Base-by-base conservation (phyloP, 257 asterid species). In the Paraleonurus japonicus region DNA sequence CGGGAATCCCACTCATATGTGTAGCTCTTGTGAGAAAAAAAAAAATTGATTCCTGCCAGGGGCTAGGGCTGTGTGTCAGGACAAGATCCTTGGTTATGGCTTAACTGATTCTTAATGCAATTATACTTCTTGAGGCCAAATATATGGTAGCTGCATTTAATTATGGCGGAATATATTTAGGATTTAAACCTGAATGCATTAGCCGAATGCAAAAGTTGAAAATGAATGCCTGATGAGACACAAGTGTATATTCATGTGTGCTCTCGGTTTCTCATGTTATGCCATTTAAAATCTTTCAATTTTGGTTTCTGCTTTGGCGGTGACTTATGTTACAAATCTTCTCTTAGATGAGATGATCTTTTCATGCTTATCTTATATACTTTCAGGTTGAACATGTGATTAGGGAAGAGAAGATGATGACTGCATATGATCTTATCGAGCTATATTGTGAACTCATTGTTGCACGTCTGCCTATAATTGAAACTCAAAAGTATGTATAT, bases 361-460 rank as follows among this genome's bases (percentile, higher is more conserved):
- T 64, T 24, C 73, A 68, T 80, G 15, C 63, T 60, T 61, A 22
- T 65, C 68, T 68, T 19, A 37, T 58, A 9, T 17, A 57, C 48
- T 75, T 77, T 75, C 88, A 92, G 98, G 98, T 92, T 72, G 98
- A 89, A 61, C 98, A 92, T 76, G 96, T 88, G 55, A 76, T 86
- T 81, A 84, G 94, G 81, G 98, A 92, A 82, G 96, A 92, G 88
- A 92, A 92, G 85, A 87, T 86, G 94, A 79, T 87, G 83, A 83
- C 92, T n/a, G 98, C 98, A 10, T 92, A 79, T 55, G 98, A 88
- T 45, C 96, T 89, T 61, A 83, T 89, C 12, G 86, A 73, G 80
- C 81, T 92, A 70, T 89, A 92, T 59, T 88, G 95, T 23, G 96
- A 92, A 80, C 96, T 92, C 71, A 75, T 88, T 48, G 87, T 85